A percentile compares a stretch with the other conserved stretches of the same genome.
Conservation (phyloP, 495 filamentous ascomycete species). For the Hypoxylon perforatum region DNA sequence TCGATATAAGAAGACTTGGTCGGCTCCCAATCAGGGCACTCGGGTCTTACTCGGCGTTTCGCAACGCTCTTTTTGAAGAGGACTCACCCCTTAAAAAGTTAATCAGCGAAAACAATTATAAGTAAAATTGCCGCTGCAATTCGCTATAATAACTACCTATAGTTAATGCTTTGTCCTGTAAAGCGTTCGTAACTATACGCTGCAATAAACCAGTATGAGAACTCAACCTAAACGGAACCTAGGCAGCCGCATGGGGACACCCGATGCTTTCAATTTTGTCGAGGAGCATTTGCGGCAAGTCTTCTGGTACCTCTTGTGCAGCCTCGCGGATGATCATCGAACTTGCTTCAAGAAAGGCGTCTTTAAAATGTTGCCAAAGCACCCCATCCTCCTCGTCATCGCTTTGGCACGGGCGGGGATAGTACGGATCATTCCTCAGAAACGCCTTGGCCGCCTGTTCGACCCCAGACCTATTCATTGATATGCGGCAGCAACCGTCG, state of each 20-base stretch:
- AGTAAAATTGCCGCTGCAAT: too few species aligned
- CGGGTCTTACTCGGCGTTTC: too few species aligned
- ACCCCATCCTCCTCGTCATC: conserved; percentile 28
- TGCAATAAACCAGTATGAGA: too few species aligned
- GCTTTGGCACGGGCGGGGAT: conserved; percentile 46
- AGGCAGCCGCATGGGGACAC: conserved; percentile 15
- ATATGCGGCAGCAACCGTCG: conserved; percentile 51
- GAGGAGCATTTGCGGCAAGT: not conserved
- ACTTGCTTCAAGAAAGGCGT: conserved; percentile 41
- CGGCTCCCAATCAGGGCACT: too few species aligned
- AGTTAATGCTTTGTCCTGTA: too few species aligned
- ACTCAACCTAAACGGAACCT: too few species aligned
- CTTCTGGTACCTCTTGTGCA: conserved; percentile 12
- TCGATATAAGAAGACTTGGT: too few species aligned
- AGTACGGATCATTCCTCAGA: conserved; percentile 56
- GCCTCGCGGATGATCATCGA: conserved; percentile 14
- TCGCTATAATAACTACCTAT: too few species aligned
- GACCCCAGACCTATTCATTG: conserved; percentile 48
- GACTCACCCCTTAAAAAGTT: too few species aligned
- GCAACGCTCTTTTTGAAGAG: too few species aligned
- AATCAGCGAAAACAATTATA: too few species aligned
- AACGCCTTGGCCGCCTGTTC: conserved; percentile 50
- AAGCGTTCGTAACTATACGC: too few species aligned
- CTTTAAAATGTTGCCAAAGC: conserved; percentile 50
- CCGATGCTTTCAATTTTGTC: conserved; percentile 5